phyloP scores from a whole-genome alignment of 83 land plant genomes.

The Isoetes engelmannii region DNA sequence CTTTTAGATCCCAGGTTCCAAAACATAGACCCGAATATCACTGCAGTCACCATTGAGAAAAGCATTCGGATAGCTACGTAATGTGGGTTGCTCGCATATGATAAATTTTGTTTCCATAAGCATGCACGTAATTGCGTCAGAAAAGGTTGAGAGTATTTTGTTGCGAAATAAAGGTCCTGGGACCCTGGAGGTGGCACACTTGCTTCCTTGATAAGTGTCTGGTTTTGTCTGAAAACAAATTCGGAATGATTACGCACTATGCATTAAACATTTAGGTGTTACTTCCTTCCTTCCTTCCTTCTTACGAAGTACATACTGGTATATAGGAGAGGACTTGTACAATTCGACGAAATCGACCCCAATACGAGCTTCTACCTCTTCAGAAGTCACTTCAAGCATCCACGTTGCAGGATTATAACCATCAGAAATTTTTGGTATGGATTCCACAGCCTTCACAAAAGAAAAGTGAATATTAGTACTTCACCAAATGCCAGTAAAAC shows the following conservation, averaged over 20 bases:
- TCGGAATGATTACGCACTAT: not conserved
- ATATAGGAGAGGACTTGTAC: too few relatives aligned
- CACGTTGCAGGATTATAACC: too few relatives aligned
- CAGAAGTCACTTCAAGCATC: too few relatives aligned
- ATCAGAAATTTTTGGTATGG: too few relatives aligned
- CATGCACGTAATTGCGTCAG: slow-evolving; percentile 4
- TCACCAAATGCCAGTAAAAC: not conserved
- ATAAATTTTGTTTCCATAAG: slow-evolving; percentile 16
- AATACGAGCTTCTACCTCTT: too few relatives aligned
- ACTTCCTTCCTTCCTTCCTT: too few relatives aligned
- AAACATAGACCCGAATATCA: slow-evolving; percentile 45
- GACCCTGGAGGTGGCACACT: slow-evolving; percentile 13
- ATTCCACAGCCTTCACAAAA: too few relatives aligned
- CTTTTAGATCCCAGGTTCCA: slow-evolving; percentile 38
- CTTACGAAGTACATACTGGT: too few relatives aligned
- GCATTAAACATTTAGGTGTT: too few relatives aligned
- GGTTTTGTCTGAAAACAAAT: slow-evolving; percentile 3
- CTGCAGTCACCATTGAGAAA: slow-evolving; percentile 35
- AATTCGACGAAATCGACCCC: too few relatives aligned
- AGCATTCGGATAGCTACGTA: slow-evolving; percentile 30
- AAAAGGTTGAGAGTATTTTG: slow-evolving; percentile 9
- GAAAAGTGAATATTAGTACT: too few relatives aligned
- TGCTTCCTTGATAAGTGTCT: slow-evolving; percentile 11
- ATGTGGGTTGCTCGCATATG: slow-evolving; percentile 18
- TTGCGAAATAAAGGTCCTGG: slow-evolving; percentile 17